phyloP scores from a whole-genome alignment of 2,329 filamentous ascomycete genomes.

The Fusarium euwallaceae region DNA sequence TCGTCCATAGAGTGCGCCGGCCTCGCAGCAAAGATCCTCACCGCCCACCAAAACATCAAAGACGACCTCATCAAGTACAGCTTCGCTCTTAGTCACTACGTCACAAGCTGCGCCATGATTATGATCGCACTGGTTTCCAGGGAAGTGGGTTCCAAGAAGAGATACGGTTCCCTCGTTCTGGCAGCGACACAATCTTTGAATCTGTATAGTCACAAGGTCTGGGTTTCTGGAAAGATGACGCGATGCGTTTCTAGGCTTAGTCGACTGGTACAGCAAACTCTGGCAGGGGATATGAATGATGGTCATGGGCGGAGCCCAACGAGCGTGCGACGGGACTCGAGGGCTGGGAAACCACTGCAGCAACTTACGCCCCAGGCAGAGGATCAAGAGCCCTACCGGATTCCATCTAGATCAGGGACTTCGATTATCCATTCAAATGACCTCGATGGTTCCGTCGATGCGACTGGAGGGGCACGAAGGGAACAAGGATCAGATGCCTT shows the following conservation, averaged over 20 bases:
- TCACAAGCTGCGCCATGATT: constrained; percentile 36
- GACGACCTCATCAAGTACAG: constrained; percentile 31
- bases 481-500: neutral
- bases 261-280: constrained; percentile 10
- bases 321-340: neutral
- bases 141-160: constrained; percentile 20
- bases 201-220: constrained; percentile 31
- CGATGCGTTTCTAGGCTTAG: constrained; percentile 30
- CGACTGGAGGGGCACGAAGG: neutral
- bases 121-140: constrained; percentile 34
- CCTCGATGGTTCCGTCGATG: neutral
- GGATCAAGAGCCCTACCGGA: neutral
- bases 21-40: constrained; percentile 28
- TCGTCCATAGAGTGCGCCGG: constrained; percentile 24
- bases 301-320: neutral
- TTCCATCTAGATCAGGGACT: neutral
- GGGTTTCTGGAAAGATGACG: constrained; percentile 39
- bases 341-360: neutral
- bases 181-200: constrained; percentile 27
- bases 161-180: constrained; percentile 18
- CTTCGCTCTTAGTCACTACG: constrained; percentile 35
- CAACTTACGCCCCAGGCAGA: neutral
- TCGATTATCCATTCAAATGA: neutral
- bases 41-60: constrained; percentile 24
- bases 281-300: neutral